Percentiles rank a stretch among this genome's conserved stretches.
phyloP scores from a whole-genome alignment of 768 basidiomycete species.

The Chalciporus pseudorubinellus region DNA sequence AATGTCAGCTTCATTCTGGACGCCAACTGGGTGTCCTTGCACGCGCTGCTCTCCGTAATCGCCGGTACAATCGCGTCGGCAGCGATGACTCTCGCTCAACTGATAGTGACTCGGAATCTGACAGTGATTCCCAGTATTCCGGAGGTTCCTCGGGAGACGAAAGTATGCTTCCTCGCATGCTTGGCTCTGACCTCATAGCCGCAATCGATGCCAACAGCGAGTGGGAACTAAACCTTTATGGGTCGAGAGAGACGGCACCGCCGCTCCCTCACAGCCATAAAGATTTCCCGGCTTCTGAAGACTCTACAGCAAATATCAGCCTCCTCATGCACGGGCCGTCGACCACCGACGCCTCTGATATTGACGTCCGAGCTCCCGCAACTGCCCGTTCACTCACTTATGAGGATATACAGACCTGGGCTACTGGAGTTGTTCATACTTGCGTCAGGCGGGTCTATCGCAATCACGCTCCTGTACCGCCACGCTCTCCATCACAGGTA shows the following conservation, averaged over 20 bases:
- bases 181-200: constrained; percentile 27
- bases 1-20: background rate
- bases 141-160: constrained; percentile 20
- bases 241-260: background rate
- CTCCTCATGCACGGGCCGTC: constrained; percentile 21
- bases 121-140: constrained; percentile 21
- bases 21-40: constrained; percentile 17
- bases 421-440: constrained; percentile 25
- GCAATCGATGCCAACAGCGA: constrained; percentile 29
- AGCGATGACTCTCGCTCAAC: constrained; percentile 10
- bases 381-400: constrained; percentile 14
- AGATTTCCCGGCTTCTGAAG: constrained; percentile 12
- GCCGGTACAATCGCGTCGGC: constrained; percentile 5
- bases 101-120: constrained; percentile 15
- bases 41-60: constrained; percentile 21
- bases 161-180: constrained; percentile 23
- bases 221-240: constrained; percentile 16
- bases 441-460: constrained; percentile 17
- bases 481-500: constrained; percentile 24
- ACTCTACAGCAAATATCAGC: constrained; percentile 21
- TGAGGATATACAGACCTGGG: constrained; percentile 28
- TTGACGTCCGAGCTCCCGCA: constrained; percentile 7
- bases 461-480: constrained; percentile 7
- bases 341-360: constrained; percentile 6
- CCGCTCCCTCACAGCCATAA: constrained; percentile 4